phyloP scores from a whole-genome alignment of 257 asterid genomes.

The Anisodus acutangulus region DNA sequence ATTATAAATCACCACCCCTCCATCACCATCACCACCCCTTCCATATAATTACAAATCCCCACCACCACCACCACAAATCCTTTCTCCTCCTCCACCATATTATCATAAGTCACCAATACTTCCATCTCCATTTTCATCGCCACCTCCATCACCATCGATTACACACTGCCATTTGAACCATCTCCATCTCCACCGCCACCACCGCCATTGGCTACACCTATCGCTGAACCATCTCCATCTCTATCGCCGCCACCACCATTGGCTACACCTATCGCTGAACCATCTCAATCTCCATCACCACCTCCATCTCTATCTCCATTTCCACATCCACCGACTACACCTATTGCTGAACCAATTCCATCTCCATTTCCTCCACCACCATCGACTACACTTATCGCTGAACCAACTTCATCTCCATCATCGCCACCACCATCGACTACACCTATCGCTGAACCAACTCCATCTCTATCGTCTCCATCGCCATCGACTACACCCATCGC shows the following conservation, averaged over 20 bases:
- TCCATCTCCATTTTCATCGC: not conserved
- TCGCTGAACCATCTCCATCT: not conserved
- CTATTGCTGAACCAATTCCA: not conserved
- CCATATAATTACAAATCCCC: not conserved
- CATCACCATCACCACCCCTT: not conserved
- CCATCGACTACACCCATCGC: too few species aligned
- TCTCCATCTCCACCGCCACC: not conserved
- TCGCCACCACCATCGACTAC: too few species aligned
- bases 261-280: too few species aligned
- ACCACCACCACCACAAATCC: not conserved
- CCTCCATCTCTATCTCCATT: too few species aligned
- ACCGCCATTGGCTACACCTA: not conserved
- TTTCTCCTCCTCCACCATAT: not conserved
- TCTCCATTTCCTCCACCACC: not conserved
- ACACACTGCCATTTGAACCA: too few species aligned
- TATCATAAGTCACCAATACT: not conserved
- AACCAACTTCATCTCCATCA: not conserved
- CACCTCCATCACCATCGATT: not conserved
- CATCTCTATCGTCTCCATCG: too few species aligned
- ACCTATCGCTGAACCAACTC: too few species aligned
- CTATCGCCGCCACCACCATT: not conserved
- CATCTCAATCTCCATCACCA: not conserved
- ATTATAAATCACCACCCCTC: not conserved
- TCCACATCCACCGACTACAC: not conserved
- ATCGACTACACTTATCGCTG: not conserved